Evolutionary conservation across 805 yeast species (phyloP), one percentile per base, ranked within the genome.

Genomic region (Vanderwaltozyma polyspora): DNA sequence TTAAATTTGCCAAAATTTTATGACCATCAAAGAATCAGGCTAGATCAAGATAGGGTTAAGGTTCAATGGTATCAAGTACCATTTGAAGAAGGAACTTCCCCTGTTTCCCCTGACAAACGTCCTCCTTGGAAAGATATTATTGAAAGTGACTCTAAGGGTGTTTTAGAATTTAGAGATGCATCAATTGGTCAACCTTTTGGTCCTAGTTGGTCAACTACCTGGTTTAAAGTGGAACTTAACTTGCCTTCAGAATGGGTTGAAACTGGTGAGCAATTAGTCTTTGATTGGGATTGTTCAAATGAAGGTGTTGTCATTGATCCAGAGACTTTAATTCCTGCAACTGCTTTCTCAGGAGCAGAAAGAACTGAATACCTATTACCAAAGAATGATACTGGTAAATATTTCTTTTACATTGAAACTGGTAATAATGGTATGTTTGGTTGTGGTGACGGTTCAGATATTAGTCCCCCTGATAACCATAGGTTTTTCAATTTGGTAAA

Each of bases 371-470:
- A 79, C 62, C 68, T 67, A 15, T 48, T 86, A 28, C 91, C 93
- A 1, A 55, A 64, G 43, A 68, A 61, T 34, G 63, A 72, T 5
- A 60, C 67, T 10, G 54, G 51, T 10, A 67, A 72, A 45, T 82
- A 80, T 51, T 54, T 55, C 3, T 84, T 87, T 46, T 91, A 82
- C 56, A 62, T 91, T 36, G 98, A 89, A 56, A 77, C 85, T 51
- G 82, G 91, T 10, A 89, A 95, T 55, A 91, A 89, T 60, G 93
- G 94, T 13, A 89, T 89, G 91, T 84, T 81, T 55, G 95, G 95
- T 10, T 72, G 75, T 42, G 79, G 81, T 29, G 56, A 63, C 28
- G 75, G 76, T 12, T 70, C 71, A 22, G 67, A 61, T 33, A 81
- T 79, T 19, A 65, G 65, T 37, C 83, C 83, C 4, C 85, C 86